These are phyloP conservation scores for Capillidium heterosporum DNA, from an alignment of 371 early-diverging fungal genomes.

Conservation along the genomic window DNA sequence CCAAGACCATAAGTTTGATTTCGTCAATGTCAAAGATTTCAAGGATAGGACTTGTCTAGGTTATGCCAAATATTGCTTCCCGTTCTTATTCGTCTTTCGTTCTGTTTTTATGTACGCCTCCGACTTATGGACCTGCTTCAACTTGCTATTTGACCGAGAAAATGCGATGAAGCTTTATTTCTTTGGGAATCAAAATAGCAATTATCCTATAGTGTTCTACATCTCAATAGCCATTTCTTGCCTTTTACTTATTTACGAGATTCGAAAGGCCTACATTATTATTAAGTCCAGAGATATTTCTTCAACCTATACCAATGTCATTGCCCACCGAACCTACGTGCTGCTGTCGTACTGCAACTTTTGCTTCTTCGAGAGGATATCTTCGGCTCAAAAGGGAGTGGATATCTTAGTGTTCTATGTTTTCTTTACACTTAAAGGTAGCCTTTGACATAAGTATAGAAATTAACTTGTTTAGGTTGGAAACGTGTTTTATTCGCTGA, in stretches of 20 bases:
- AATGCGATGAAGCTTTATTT: constrained; percentile 16
- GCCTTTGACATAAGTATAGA: not conserved
- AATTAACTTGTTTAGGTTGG: constrained; percentile 32
- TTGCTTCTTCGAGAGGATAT: constrained; percentile 61
- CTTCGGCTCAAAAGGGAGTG: constrained; percentile 31
- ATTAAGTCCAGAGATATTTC: constrained; percentile 52
- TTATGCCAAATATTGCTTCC: constrained; percentile 28
- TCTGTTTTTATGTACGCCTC: constrained; percentile 53
- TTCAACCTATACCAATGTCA: constrained; percentile 48
- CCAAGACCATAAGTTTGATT: constrained; percentile 76
- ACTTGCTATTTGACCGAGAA: constrained; percentile 20
- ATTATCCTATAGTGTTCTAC: constrained; percentile 25
- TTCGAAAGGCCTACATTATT: constrained; percentile 43
- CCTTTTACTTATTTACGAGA: constrained; percentile 45
- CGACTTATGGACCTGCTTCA: constrained; percentile 47
- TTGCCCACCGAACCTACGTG: constrained; percentile 47
- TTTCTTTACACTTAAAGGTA: constrained; percentile 68
- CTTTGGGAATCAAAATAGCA: constrained; percentile 24
- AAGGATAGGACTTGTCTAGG: constrained; percentile 19
- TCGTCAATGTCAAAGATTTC: constrained; percentile 66
- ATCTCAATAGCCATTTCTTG: constrained; percentile 49
- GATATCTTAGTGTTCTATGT: constrained; percentile 72
- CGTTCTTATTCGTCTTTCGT: constrained; percentile 47
- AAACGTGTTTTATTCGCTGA: constrained; percentile 71
- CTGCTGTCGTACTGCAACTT: constrained; percentile 44